These are phyloP conservation scores for Epichloe aotearoae DNA, from an alignment of 2,329 filamentous ascomycete genomes.

Conservation along the genomic window DNA sequence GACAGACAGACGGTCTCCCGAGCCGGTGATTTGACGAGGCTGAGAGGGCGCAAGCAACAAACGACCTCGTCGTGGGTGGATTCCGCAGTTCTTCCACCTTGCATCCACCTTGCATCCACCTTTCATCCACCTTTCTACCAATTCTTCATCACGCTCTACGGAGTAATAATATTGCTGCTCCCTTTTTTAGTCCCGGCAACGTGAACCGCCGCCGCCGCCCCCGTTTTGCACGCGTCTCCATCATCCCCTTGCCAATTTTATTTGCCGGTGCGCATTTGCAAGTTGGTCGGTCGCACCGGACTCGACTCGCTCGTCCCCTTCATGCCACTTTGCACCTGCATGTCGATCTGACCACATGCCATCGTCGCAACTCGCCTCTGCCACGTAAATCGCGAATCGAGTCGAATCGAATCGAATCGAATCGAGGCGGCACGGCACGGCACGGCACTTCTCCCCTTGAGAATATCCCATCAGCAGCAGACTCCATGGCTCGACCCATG, in stretches of 20 bases:
- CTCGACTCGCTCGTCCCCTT: not conserved
- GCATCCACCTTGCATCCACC: too few species aligned
- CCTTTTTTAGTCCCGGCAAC: not conserved
- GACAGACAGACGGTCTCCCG: not conserved
- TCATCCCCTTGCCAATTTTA: not conserved
- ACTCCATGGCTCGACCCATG: conserved; percentile 43
- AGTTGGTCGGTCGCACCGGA: not conserved
- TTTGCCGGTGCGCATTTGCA: not conserved
- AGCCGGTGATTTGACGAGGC: not conserved
- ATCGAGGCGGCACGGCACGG: not conserved
- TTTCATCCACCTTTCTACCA: too few species aligned
- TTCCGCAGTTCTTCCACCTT: too few species aligned
- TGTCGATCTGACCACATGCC: conserved; percentile 5
- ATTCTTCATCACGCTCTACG: too few species aligned
- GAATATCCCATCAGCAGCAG: not conserved
- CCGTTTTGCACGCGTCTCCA: not conserved
- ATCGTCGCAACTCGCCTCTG: conserved; percentile 3
- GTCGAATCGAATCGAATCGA: not conserved
- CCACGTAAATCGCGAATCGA: conserved; percentile 3
- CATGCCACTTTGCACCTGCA: not conserved
- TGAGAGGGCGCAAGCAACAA: not conserved
- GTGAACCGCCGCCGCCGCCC: not conserved
- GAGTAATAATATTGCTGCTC: not conserved
- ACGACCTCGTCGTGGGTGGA: not conserved
- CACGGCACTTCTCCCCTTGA: not conserved